Percentiles rank a stretch among this genome's conserved stretches.
phyloP scores from a whole-genome alignment of 805 yeast species.

The Monosporozyma unispora region DNA sequence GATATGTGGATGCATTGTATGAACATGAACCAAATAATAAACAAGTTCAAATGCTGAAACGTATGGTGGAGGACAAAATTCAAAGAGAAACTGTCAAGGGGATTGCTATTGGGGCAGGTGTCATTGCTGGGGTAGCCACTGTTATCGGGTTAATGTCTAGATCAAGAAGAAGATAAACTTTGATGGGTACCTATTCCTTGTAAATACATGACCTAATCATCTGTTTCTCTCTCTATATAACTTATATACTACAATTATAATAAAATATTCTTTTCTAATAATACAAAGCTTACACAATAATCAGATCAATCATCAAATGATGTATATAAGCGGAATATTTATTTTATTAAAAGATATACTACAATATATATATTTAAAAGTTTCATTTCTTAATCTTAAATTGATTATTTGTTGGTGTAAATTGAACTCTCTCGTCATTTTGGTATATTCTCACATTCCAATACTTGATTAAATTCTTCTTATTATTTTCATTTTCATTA shows the following conservation, averaged over 20 bases:
- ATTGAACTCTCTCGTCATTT: not conserved
- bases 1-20: slow-evolving; percentile 72
- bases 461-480: not conserved
- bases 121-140: slow-evolving; percentile 77
- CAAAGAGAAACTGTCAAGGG: slow-evolving; percentile 86
- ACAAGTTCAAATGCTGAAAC: slow-evolving; percentile 65
- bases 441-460: slow-evolving; percentile 1
- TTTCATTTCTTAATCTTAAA: not conserved
- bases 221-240: not conserved
- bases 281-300: no score
- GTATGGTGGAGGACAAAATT: slow-evolving; percentile 73
- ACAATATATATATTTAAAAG: not conserved
- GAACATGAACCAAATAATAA: slow-evolving; percentile 75
- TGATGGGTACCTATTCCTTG: not conserved
- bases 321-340: not conserved
- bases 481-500: not conserved
- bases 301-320: not conserved
- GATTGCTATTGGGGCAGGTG: slow-evolving; percentile 77
- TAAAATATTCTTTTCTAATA: not conserved
- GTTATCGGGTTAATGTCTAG: slow-evolving; percentile 22
- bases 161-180: slow-evolving; percentile 8
- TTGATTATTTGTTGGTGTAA: not conserved
- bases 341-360: not conserved
- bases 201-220: not conserved
- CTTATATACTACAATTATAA: no score